Percentiles rank a stretch among this genome's conserved stretches.
These are phyloP conservation scores for Chamaenerion angustifolium DNA, from an alignment of 345 rosid genomes.

Conservation along the genomic window DNA sequence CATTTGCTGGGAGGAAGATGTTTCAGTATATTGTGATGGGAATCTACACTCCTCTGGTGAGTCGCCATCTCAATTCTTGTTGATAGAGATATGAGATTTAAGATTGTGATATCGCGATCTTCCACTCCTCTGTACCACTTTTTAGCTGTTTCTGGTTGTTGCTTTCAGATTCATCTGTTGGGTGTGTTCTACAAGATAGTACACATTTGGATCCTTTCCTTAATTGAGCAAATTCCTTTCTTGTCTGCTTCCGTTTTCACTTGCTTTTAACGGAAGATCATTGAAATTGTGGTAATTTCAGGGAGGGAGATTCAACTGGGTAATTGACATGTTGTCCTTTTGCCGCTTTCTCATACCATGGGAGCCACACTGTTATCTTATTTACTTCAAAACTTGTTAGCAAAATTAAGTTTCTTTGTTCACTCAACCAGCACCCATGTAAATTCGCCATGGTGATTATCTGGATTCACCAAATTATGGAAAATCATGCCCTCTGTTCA, in stretches of 20 bases:
- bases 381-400: too few relatives aligned
- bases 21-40: constrained; percentile 71
- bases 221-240: constrained; percentile 1
- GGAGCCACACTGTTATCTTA: neutral
- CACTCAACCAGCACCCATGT: too few relatives aligned
- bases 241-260: constrained; percentile 7
- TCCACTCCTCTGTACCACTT: constrained; percentile 3
- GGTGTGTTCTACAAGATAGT: neutral
- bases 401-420: too few relatives aligned
- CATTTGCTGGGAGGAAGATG: constrained; percentile 78
- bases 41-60: constrained; percentile 93
- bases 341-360: constrained; percentile 2
- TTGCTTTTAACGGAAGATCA: constrained; percentile 5
- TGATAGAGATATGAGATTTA: neutral
- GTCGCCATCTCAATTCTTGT: constrained; percentile 9
- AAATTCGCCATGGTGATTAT: too few relatives aligned
- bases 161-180: constrained; percentile 11
- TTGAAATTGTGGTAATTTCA: neutral
- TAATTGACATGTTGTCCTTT: constrained; percentile 12
- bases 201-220: constrained; percentile 9
- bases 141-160: constrained; percentile 8
- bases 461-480: too few relatives aligned
- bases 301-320: neutral
- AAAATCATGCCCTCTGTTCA: too few relatives aligned
- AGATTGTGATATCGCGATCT: neutral